phyloP scores from a whole-genome alignment of 768 basidiomycete species.

The Nidularia pulvinata region DNA sequence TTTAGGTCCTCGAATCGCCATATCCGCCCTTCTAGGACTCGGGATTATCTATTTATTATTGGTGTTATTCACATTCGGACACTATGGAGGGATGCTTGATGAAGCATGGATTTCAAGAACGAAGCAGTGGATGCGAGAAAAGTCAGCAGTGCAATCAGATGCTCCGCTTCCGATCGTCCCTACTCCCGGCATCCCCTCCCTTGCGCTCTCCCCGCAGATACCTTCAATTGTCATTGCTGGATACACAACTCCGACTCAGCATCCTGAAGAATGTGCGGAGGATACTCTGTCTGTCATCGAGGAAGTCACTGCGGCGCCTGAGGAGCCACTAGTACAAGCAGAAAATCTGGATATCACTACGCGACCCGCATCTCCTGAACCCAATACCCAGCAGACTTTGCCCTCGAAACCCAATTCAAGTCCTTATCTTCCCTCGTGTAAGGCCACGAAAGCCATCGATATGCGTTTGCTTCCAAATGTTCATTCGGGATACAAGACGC shows the following conservation, averaged over 20 bases:
- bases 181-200: not conserved
- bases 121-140: slow-evolving; percentile 9
- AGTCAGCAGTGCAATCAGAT: not conserved
- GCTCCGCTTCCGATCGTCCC: not conserved
- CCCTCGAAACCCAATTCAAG: not conserved
- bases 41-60: slow-evolving; percentile 52
- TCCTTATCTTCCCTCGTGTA: not conserved
- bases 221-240: not conserved
- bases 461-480: too few species aligned
- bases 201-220: not conserved
- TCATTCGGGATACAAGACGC: not conserved
- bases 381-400: not conserved
- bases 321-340: not conserved
- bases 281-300: not conserved
- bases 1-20: slow-evolving; percentile 34
- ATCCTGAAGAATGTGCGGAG: not conserved
- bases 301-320: not conserved
- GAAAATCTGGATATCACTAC: not conserved
- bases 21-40: slow-evolving; percentile 45
- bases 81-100: slow-evolving; percentile 45
- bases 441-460: not conserved
- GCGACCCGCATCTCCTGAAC: not conserved
- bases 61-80: slow-evolving; percentile 50
- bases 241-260: not conserved
- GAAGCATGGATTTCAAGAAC: slow-evolving; percentile 22